Conservation (phyloP, 2,329 filamentous ascomycete species). For the Cladosporium phlei region DNA sequence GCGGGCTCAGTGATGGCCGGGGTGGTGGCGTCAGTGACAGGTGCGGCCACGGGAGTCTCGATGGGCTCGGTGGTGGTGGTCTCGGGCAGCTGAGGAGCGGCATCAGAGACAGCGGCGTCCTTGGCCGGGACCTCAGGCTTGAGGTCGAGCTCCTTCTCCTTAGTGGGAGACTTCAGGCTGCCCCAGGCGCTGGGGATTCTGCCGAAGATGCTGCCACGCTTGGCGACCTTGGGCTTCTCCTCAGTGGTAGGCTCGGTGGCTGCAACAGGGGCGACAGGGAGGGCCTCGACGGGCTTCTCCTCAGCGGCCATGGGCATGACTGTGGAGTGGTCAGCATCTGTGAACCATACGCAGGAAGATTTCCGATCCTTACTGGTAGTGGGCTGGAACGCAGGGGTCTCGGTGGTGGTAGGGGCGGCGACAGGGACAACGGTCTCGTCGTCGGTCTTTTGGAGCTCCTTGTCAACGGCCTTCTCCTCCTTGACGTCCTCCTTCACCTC, state of each 20-base stretch:
- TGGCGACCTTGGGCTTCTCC: conserved; percentile 61
- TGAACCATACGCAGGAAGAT: neutral
- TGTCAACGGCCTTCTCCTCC: conserved; percentile 31
- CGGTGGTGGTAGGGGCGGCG: conserved; percentile 31
- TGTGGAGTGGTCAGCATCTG: conserved; percentile 20
- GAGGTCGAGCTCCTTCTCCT: conserved; percentile 62
- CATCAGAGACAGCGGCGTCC: conserved; percentile 42
- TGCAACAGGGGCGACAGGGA: conserved; percentile 5
- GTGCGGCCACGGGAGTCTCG: conserved; percentile 25
- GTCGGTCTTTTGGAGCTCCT: conserved; percentile 34
- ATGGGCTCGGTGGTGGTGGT: conserved; percentile 40
- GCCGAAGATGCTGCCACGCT: conserved; percentile 81
- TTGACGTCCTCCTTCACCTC: conserved; percentile 38
- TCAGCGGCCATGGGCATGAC: conserved; percentile 30
- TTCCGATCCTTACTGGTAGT: conserved; percentile 14
- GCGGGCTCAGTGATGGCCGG: conserved; percentile 27
- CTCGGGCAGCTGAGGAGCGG: conserved; percentile 32
- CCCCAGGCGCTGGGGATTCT: conserved; percentile 57
- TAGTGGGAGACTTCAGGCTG: conserved; percentile 45
- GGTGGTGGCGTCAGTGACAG: conserved; percentile 27
- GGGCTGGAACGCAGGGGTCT: neutral
- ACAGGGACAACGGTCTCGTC: conserved; percentile 30
- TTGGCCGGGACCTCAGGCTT: conserved; percentile 46
- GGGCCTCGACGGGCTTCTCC: conserved; percentile 33
- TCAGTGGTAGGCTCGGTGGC: conserved; percentile 25